Conservation (phyloP, 2,329 filamentous ascomycete species). For the Nigrograna mackinnonii region DNA sequence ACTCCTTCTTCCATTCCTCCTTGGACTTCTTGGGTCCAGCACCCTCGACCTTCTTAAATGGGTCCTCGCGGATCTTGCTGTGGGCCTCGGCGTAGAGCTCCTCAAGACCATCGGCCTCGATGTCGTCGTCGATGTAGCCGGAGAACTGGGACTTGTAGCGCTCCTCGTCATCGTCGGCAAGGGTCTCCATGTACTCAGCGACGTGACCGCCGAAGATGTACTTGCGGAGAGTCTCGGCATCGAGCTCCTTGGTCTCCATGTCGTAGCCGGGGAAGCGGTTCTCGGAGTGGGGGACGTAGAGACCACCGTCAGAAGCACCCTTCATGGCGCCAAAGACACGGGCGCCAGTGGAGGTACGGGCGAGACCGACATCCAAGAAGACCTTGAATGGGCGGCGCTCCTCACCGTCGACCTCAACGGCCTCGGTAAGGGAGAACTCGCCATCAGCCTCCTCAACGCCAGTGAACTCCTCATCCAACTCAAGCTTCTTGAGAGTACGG, state of each 20-base stretch:
- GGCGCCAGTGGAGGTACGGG: conserved; percentile 96
- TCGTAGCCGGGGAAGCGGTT: conserved; percentile 99
- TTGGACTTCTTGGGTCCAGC: conserved; percentile 90
- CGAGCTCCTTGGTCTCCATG: conserved; percentile 96
- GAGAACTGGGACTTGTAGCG: conserved; percentile 98
- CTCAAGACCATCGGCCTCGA: conserved; percentile 96
- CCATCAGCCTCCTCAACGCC: conserved; percentile 97
- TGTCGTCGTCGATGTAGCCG: conserved; percentile 95
- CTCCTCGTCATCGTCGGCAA: conserved; percentile 99
- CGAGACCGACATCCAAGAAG: conserved; percentile 96
- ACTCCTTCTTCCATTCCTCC: conserved; percentile 95
- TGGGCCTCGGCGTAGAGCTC: conserved; percentile 95
- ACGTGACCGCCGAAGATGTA: conserved; percentile 99
- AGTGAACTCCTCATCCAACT: conserved; percentile 86
- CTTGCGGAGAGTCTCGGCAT: conserved; percentile 94
- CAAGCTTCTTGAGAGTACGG: conserved; percentile 95
- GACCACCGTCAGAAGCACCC: conserved; percentile 97
- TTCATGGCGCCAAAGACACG: conserved; percentile 99
- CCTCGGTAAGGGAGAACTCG: conserved; percentile 95
- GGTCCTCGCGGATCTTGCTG: conserved; percentile 95
- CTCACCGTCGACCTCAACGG: conserved; percentile 87
- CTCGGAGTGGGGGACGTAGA: conserved; percentile 97
- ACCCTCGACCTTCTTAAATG: conserved; percentile 85
- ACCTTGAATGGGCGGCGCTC: conserved; percentile 97
- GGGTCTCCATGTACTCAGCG: conserved; percentile 99